These are phyloP conservation scores for Trypanosoma conorhini DNA, from an alignment of 208 protist genomes.

Conservation along the genomic window DNA sequence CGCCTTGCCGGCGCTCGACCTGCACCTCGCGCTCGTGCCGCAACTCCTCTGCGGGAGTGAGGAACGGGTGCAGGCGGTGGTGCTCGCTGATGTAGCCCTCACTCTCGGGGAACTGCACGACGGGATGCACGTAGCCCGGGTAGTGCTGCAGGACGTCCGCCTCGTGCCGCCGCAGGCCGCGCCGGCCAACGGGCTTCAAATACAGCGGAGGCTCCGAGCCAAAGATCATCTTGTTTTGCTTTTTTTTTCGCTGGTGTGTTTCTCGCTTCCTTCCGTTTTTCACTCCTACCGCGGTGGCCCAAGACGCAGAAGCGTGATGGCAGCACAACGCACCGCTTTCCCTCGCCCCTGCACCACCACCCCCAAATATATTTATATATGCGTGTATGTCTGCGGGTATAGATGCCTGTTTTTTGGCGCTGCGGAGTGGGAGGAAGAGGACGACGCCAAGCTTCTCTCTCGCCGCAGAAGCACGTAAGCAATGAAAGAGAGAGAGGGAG, in stretches of 20 bases:
- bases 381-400: neutral
- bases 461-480: neutral
- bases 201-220: slow-evolving; percentile 65
- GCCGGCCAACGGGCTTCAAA: slow-evolving; percentile 51
- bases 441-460: neutral
- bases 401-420: neutral
- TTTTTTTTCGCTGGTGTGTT: neutral
- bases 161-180: slow-evolving; percentile 59
- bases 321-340: neutral
- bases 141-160: slow-evolving; percentile 67
- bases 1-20: neutral
- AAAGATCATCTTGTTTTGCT: slow-evolving; percentile 42
- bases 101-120: slow-evolving; percentile 29
- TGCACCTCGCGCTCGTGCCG: slow-evolving; percentile 30
- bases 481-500: neutral
- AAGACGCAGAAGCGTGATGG: neutral
- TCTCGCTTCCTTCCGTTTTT: neutral
- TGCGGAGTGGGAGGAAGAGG: neutral
- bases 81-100: slow-evolving; percentile 40
- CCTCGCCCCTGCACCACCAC: neutral
- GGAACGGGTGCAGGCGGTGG: slow-evolving; percentile 46
- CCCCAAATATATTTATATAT: neutral
- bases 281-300: neutral
- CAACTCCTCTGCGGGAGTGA: slow-evolving; percentile 50
- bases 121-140: slow-evolving; percentile 58